Conservation (phyloP, 1,284 basidiomycete genomes). For the Caloboletus firmus region DNA sequence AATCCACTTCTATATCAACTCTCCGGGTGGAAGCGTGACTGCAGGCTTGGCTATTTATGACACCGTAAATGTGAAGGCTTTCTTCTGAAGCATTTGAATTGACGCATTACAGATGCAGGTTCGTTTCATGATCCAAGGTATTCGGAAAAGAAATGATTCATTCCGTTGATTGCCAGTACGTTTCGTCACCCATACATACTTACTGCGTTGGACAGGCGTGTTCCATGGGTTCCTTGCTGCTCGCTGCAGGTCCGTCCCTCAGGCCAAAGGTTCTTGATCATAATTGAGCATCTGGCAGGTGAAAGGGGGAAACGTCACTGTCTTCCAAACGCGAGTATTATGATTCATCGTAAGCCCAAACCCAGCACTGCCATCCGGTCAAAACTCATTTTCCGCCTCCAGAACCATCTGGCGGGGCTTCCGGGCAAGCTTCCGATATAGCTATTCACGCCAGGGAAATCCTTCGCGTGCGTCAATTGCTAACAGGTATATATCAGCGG, state of each 20-base stretch:
- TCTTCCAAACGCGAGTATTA: slow-evolving; percentile 88
- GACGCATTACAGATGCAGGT: slow-evolving; percentile 69
- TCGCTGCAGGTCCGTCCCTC: slow-evolving; percentile 65
- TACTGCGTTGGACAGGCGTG: slow-evolving; percentile 93
- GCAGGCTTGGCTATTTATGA: slow-evolving; percentile 95
- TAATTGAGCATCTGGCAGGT: slow-evolving; percentile 39
- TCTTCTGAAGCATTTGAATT: slow-evolving; percentile 16
- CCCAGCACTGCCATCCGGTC: slow-evolving; percentile 12
- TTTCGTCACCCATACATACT: slow-evolving; percentile 90
- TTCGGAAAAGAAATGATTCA: slow-evolving; percentile 16
- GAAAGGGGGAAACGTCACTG: slow-evolving; percentile 86
- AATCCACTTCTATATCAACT: slow-evolving; percentile 93
- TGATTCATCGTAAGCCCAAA: slow-evolving; percentile 86
- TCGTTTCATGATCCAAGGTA: slow-evolving; percentile 19
- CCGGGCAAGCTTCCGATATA: slow-evolving; percentile 91
- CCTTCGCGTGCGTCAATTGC: slow-evolving; percentile 75
- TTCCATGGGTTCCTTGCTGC: slow-evolving; percentile 88
- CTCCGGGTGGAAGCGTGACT: slow-evolving; percentile 91
- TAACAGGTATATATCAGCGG: slow-evolving; percentile 83
- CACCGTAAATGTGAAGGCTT: slow-evolving; percentile 55
- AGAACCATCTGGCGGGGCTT: slow-evolving; percentile 94
- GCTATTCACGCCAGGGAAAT: slow-evolving; percentile 95
- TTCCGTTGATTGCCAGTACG: slow-evolving; percentile 58
- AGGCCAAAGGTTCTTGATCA: slow-evolving; percentile 8
- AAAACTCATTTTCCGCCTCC: slow-evolving; percentile 11